Conservation (phyloP, 768 basidiomycete species). For the Leccinum boreale region DNA sequence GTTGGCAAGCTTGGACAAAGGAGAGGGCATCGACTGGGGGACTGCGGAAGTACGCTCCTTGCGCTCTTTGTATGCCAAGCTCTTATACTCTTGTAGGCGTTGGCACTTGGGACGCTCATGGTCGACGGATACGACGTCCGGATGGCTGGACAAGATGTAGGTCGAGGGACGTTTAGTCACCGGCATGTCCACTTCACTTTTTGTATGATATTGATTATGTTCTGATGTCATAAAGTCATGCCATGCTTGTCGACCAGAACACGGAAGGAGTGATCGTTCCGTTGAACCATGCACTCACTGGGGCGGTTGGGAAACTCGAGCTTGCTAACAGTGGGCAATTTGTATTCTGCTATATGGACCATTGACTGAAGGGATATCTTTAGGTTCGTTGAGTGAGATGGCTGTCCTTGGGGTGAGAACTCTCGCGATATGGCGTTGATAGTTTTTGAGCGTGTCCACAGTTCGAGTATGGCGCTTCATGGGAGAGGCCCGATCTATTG, state of each 20-base stretch:
- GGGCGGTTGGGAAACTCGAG: slow-evolving; percentile 66
- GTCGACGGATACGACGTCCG: slow-evolving; percentile 78
- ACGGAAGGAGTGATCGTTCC: slow-evolving; percentile 80
- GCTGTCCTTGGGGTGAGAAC: slow-evolving; percentile 77
- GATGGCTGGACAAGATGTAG: slow-evolving; percentile 92
- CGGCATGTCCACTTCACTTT: slow-evolving; percentile 35
- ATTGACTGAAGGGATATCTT: not conserved
- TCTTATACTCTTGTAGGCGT: slow-evolving; percentile 43
- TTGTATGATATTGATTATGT: not conserved
- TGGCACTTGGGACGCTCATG: slow-evolving; percentile 88
- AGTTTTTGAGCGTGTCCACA: slow-evolving; percentile 28
- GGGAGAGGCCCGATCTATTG: slow-evolving; percentile 78
- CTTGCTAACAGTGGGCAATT: slow-evolving; percentile 77
- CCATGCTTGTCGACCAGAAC: slow-evolving; percentile 88
- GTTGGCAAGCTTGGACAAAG: slow-evolving; percentile 63
- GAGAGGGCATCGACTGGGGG: slow-evolving; percentile 81
- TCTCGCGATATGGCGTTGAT: not conserved
- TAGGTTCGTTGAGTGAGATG: slow-evolving; percentile 86
- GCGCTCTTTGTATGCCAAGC: not conserved
- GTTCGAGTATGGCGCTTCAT: slow-evolving; percentile 90
- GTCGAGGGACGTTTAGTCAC: slow-evolving; percentile 86
- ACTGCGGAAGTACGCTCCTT: slow-evolving; percentile 68
- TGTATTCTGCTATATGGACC: not conserved
- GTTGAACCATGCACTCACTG: slow-evolving; percentile 61
- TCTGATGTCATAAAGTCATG: slow-evolving; percentile 49